These are phyloP conservation scores for Cladosporium sp. DNA, from an alignment of 2,329 filamentous ascomycete species.

Conservation along the genomic window DNA sequence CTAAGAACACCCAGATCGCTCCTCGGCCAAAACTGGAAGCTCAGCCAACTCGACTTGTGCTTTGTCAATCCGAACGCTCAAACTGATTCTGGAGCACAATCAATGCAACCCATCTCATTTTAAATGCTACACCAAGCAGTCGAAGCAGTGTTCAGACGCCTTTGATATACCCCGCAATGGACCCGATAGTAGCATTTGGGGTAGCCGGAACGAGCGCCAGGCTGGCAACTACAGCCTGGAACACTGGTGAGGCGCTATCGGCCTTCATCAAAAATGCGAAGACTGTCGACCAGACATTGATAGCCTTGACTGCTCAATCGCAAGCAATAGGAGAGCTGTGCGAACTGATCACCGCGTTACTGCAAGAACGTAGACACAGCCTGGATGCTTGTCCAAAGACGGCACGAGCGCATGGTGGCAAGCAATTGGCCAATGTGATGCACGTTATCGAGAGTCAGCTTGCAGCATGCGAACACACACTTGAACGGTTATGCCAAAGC, in stretches of 20 bases:
- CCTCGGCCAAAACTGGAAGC: too few species aligned
- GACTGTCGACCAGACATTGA: background rate
- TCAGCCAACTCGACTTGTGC: too few species aligned
- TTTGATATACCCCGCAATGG: background rate
- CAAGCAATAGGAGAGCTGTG: background rate
- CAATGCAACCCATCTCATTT: too few species aligned
- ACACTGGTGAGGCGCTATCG: background rate
- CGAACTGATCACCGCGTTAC: background rate
- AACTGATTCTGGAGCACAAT: too few species aligned
- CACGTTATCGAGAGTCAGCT: background rate
- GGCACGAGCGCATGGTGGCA: background rate
- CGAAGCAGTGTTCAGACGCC: too few species aligned
- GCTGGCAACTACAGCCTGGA: background rate
- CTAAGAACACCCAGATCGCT: too few species aligned
- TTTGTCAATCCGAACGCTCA: too few species aligned
- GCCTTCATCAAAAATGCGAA: background rate
- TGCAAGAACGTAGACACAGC: background rate
- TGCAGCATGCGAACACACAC: background rate
- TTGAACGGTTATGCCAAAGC: background rate
- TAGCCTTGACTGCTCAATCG: background rate
- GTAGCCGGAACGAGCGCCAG: background rate
- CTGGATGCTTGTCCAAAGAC: too few species aligned
- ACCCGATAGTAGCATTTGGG: background rate
- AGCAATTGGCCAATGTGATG: background rate
- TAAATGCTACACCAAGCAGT: too few species aligned